Conservation (phyloP, 108 stramenopile species). For the Mayamaea pseudoterrestris region DNA sequence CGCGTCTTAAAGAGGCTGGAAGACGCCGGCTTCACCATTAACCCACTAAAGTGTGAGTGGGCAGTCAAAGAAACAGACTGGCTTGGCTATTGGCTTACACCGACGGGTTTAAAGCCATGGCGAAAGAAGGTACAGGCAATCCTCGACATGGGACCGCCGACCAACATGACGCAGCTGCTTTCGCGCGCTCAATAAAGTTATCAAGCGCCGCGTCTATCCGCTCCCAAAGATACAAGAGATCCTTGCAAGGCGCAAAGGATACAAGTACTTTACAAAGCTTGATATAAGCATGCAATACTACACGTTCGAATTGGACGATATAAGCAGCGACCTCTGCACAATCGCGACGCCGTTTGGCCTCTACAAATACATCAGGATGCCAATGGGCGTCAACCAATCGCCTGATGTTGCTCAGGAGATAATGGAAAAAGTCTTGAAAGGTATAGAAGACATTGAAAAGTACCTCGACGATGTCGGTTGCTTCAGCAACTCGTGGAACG, state of each 20-base stretch:
- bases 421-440: constrained; percentile 9
- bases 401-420: constrained; percentile 15
- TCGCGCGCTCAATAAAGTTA: constrained; percentile 20
- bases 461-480: constrained; percentile 42
- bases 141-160: no score
- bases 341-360: constrained; percentile 37
- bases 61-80: no score
- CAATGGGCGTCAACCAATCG: constrained; percentile 51
- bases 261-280: constrained; percentile 13
- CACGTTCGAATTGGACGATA: constrained; percentile 18
- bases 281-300: constrained; percentile 19
- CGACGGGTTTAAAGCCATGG: no score
- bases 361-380: constrained; percentile 22
- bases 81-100: no score
- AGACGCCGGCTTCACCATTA: background rate
- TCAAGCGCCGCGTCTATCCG: constrained; percentile 4
- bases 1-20: constrained; percentile 13
- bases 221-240: constrained; percentile 8
- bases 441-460: constrained; percentile 13
- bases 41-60: constrained; percentile 49
- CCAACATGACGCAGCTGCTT: no score
- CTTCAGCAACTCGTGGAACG: constrained; percentile 15
- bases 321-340: constrained; percentile 13
- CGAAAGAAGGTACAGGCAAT: no score
- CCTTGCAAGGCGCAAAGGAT: background rate